A percentile compares a stretch with the other conserved stretches of the same genome.
Conservation (phyloP, 441 rosid species). For the Mallotus repandus region DNA sequence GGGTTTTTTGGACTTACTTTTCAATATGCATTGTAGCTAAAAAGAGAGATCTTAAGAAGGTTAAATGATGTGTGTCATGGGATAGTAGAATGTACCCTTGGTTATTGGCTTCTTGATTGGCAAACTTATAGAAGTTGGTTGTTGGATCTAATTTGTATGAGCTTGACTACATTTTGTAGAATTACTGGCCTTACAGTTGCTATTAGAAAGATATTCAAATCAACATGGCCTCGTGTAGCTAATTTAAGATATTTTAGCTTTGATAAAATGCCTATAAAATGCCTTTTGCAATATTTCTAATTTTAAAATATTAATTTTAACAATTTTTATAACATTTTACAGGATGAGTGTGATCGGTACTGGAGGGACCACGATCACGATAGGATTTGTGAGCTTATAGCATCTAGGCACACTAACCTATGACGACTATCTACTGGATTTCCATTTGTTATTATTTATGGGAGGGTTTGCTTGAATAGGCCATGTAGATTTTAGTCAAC, state of each 20-base stretch:
- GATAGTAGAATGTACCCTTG: neutral
- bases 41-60: neutral
- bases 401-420: too few relatives aligned
- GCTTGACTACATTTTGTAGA: neutral
- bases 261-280: neutral
- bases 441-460: too few relatives aligned
- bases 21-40: neutral
- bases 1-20: slow-evolving; percentile 17
- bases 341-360: too few relatives aligned
- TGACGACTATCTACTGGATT: too few relatives aligned
- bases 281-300: neutral
- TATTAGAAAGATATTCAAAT: neutral
- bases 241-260: neutral
- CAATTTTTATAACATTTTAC: slow-evolving; percentile 25
- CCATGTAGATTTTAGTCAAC: too few relatives aligned
- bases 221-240: neutral
- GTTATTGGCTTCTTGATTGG: slow-evolving; percentile 9
- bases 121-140: neutral
- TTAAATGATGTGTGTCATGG: neutral
- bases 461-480: too few relatives aligned
- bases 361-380: too few relatives aligned
- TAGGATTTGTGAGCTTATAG: too few relatives aligned
- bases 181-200: neutral
- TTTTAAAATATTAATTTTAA: slow-evolving; percentile 2
- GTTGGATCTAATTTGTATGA: slow-evolving; percentile 4